Evolutionary conservation across 2,329 filamentous ascomycete species (phyloP).

Genomic region (Cladorrhinum sp.): DNA sequence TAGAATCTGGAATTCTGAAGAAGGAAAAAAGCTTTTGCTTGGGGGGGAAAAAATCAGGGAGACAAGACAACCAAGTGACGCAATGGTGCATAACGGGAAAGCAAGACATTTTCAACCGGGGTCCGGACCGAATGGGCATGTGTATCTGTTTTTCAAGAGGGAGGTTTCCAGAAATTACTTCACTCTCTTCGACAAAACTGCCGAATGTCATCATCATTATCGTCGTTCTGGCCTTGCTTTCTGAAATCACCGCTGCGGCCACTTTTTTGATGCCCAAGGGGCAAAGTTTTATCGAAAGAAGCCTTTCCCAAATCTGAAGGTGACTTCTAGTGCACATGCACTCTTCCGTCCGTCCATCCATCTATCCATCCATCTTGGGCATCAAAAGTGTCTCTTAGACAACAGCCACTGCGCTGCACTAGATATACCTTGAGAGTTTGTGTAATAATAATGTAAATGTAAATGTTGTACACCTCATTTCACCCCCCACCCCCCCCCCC

Average conservation of each 20-base stretch:
- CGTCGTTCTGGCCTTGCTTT: neutral
- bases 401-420: no score
- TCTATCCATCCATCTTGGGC: no score
- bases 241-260: neutral
- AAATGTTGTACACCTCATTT: neutral
- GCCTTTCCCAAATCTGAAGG: neutral
- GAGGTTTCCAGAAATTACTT: constrained; percentile 2
- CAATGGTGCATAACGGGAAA: constrained; percentile 14
- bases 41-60: neutral
- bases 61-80: constrained; percentile 14
- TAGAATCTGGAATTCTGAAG: no score
- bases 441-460: no score
- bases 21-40: neutral
- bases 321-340: neutral
- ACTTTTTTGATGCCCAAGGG: neutral
- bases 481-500: no score
- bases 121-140: neutral
- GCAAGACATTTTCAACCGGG: neutral
- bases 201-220: constrained; percentile 13
- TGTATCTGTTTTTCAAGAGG: neutral
- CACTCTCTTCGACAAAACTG: neutral
- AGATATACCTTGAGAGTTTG: no score
- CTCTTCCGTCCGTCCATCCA: no score
- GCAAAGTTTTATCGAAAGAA: neutral
- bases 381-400: neutral